These are phyloP conservation scores for Taphrina deformans DNA, from an alignment of 1,139 yeast genomes.

Conservation along the genomic window DNA sequence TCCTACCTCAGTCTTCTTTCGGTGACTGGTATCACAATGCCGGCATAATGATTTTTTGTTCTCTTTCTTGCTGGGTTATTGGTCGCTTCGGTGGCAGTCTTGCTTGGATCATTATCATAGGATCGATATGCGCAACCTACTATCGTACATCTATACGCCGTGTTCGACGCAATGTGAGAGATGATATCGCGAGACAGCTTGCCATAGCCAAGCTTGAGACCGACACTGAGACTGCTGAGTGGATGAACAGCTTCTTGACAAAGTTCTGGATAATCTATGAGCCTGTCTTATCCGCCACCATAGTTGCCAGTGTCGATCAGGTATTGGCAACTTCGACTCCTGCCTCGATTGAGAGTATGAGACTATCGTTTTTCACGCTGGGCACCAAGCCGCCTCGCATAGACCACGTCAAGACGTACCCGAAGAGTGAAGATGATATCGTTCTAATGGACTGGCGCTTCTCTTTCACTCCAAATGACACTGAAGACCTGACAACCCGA, in stretches of 20 bases:
- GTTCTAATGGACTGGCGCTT: conserved; percentile 96
- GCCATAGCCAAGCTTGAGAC: conserved; percentile 76
- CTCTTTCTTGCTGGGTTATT: conserved; percentile 68
- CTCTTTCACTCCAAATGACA: conserved; percentile 86
- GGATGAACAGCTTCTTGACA: conserved; percentile 83
- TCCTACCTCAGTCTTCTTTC: conserved; percentile 45
- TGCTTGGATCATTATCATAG: conserved; percentile 75
- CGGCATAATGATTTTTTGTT: conserved; percentile 65
- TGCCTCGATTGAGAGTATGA: conserved; percentile 71
- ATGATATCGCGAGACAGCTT: conserved; percentile 80
- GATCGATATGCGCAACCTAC: conserved; percentile 59
- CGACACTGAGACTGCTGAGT: conserved; percentile 90
- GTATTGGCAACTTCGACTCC: conserved; percentile 71
- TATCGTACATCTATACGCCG: conserved; percentile 83
- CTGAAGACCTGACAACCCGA: conserved; percentile 76
- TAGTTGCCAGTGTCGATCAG: conserved; percentile 80
- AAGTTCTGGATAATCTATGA: conserved; percentile 90
- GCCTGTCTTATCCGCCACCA: conserved; percentile 84
- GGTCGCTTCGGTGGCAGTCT: conserved; percentile 77
- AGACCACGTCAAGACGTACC: conserved; percentile 82
- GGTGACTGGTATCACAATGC: conserved; percentile 97
- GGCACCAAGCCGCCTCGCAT: conserved; percentile 95
- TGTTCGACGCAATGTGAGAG: conserved; percentile 70
- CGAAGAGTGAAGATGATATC: conserved; percentile 82
- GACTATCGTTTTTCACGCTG: conserved; percentile 84